phyloP scores from a whole-genome alignment of 2,329 filamentous ascomycete genomes.

The Fusarium pseudocircinatum region DNA sequence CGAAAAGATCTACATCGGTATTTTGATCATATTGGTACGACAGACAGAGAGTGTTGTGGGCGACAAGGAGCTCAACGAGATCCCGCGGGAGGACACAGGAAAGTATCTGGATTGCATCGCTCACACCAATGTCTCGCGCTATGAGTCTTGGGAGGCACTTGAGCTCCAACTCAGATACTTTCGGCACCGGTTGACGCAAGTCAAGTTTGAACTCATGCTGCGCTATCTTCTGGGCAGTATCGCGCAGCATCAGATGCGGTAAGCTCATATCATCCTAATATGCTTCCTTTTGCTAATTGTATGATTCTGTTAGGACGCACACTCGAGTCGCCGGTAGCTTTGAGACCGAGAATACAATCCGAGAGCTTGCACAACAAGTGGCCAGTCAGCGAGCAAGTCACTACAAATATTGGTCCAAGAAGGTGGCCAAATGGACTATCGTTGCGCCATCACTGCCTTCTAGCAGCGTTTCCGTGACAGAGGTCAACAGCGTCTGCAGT shows the following conservation, averaged over 20 bases:
- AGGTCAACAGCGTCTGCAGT: not conserved
- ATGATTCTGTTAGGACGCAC: fast-evolving
- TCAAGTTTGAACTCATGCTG: not conserved
- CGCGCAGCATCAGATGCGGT: not conserved
- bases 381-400: not conserved
- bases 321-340: not conserved
- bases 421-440: not conserved
- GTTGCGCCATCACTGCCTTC: fast-evolving
- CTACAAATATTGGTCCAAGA: not conserved
- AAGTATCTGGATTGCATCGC: not conserved
- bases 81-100: not conserved
- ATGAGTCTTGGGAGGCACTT: fast-evolving
- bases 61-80: not conserved
- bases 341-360: fast-evolving
- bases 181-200: not conserved
- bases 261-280: fast-evolving
- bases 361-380: fast-evolving
- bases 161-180: not conserved
- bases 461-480: not conserved
- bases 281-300: not conserved
- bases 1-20: not conserved
- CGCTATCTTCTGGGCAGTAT: not conserved
- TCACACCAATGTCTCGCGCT: fast-evolving
- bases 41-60: fast-evolving
- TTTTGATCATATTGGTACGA: not conserved